Evolutionary conservation across 1,284 basidiomycete genomes (phyloP).

Genomic region (Naganishia liquefaciens): DNA sequence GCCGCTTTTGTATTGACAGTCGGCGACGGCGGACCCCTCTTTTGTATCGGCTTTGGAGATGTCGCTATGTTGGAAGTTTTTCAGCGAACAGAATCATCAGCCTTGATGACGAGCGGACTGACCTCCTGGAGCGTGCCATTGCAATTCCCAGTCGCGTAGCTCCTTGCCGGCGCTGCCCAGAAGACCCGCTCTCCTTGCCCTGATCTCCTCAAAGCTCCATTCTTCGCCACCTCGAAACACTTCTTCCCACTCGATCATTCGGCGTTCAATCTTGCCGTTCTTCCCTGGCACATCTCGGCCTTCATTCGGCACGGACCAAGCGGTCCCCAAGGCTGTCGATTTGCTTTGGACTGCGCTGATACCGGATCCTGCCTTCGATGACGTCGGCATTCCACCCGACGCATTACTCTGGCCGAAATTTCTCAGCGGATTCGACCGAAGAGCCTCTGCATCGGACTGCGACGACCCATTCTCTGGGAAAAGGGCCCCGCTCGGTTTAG

Average conservation of each 20-base stretch:
- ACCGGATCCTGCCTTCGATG: constrained; percentile 36
- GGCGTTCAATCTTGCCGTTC: constrained; percentile 49
- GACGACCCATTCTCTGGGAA: constrained; percentile 45
- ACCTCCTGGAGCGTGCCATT: constrained; percentile 51
- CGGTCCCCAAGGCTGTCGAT: constrained; percentile 33
- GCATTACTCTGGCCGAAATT: constrained; percentile 47
- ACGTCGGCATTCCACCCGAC: constrained; percentile 27
- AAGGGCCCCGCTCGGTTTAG: constrained; percentile 48
- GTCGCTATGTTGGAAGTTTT: background rate
- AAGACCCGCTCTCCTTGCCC: constrained; percentile 50
- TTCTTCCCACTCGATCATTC: constrained; percentile 53
- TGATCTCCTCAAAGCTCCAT: constrained; percentile 54
- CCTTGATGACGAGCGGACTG: constrained; percentile 33
- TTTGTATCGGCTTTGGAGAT: constrained; percentile 27
- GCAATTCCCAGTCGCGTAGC: constrained; percentile 48
- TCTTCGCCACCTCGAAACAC: constrained; percentile 52
- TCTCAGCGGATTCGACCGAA: constrained; percentile 63
- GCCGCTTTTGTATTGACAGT: constrained; percentile 88
- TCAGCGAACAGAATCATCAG: background rate
- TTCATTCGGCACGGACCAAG: constrained; percentile 47
- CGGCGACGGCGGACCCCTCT: constrained; percentile 60
- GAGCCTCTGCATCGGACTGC: constrained; percentile 55
- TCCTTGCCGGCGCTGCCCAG: constrained; percentile 42
- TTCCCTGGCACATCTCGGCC: constrained; percentile 45
- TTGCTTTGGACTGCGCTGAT: constrained; percentile 20